phyloP scores from a whole-genome alignment of 352 stramenopile genomes.

The Phytophthora melonis region DNA sequence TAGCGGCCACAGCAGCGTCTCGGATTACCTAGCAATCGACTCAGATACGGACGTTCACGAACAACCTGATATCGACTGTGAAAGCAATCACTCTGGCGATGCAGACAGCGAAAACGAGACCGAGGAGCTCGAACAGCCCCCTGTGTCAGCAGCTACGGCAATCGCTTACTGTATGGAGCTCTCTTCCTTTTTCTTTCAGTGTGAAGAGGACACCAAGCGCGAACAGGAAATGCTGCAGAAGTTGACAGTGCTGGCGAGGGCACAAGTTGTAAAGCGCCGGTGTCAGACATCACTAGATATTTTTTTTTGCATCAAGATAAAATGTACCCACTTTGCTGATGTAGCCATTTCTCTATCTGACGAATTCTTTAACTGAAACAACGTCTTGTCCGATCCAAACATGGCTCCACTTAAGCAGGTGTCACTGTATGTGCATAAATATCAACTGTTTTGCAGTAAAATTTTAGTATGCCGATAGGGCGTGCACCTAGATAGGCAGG shows the following conservation, averaged over 20 bases:
- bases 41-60: no score
- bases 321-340: not conserved
- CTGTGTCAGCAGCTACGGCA: constrained; percentile 12
- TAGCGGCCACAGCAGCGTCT: no score
- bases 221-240: constrained; percentile 17
- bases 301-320: constrained; percentile 4
- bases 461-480: no score
- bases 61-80: no score
- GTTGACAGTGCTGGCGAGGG: constrained; percentile 4
- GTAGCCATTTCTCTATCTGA: constrained; percentile 22
- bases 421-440: not conserved
- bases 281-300: constrained; percentile 11
- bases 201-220: constrained; percentile 7
- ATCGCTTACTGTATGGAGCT: constrained; percentile 15
- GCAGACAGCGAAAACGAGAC: no score
- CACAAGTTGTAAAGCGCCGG: constrained; percentile 5
- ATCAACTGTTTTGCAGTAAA: no score
- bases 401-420: not conserved
- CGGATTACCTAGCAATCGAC: no score
- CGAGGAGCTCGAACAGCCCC: constrained; percentile 4
- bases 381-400: not conserved
- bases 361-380: constrained; percentile 16
- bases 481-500: no score
- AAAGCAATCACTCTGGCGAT: no score
- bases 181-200: constrained; percentile 19